Evolutionary conservation across 306 rosid genomes (phyloP).

Genomic region (Dryas drummondii): DNA sequence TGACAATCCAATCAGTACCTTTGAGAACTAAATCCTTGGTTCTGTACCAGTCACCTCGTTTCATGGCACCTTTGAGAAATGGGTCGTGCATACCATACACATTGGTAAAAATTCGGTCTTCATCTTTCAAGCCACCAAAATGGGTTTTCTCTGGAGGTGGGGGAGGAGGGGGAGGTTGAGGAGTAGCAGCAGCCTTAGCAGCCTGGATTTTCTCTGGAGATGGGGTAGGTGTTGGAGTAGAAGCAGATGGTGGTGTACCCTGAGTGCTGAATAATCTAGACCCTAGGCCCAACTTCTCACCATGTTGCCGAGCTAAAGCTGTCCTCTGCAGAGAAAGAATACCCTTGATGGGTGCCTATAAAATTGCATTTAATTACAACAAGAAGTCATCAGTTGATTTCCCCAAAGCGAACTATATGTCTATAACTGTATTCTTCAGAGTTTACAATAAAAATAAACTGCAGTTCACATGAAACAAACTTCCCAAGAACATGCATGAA

Average conservation of each 20-base stretch:
- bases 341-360: conserved; percentile 71
- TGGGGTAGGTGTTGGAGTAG: conserved; percentile 80
- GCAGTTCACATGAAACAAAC: background rate
- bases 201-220: conserved; percentile 87
- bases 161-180: conserved; percentile 83
- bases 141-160: conserved; percentile 95
- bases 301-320: conserved; percentile 44
- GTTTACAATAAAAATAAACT: background rate
- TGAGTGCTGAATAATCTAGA: conserved; percentile 75
- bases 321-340: conserved; percentile 56
- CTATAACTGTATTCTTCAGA: conserved; percentile 3
- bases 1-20: conserved; percentile 99
- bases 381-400: conserved; percentile 6
- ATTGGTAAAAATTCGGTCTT: conserved; percentile 96
- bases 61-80: conserved; percentile 96
- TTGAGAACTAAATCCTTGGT: conserved; percentile 89
- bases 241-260: conserved; percentile 49
- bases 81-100: conserved; percentile 93
- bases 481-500: background rate
- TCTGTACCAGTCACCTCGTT: conserved; percentile 90
- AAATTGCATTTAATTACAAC: conserved; percentile 12
- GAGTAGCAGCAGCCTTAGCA: conserved; percentile 36
- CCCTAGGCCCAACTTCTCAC: conserved; percentile 49
- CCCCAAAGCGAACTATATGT: background rate
- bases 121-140: conserved; percentile 94